phyloP scores from a whole-genome alignment of 768 basidiomycete genomes.

The Daedaleopsis nitida region DNA sequence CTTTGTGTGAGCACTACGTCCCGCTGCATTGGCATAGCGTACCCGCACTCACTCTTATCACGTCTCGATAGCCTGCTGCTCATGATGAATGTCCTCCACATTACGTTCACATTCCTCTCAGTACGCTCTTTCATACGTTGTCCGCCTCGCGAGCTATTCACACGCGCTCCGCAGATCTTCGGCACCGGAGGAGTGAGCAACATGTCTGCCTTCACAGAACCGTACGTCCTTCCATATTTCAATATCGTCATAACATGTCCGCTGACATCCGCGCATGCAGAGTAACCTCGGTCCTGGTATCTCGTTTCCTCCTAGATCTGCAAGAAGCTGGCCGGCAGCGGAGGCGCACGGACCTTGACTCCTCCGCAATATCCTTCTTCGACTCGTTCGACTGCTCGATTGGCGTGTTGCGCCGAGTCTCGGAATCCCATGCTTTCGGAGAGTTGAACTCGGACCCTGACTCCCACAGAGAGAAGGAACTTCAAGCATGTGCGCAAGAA shows the following conservation, averaged over 20 bases:
- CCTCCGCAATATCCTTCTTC: slow-evolving; percentile 1
- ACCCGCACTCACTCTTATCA: not conserved
- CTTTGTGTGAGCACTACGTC: not conserved
- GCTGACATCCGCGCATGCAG: not conserved
- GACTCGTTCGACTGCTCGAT: not conserved
- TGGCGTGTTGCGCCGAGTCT: too few relatives aligned
- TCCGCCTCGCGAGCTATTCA: not conserved
- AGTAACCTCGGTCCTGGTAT: slow-evolving; percentile 5
- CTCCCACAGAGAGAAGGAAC: too few relatives aligned
- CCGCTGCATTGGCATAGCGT: not conserved
- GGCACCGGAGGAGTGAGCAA: not conserved
- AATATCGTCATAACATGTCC: too few relatives aligned
- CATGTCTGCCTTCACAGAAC: not conserved
- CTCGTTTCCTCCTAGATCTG: slow-evolving; percentile 3
- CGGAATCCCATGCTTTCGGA: too few relatives aligned
- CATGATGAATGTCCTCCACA: not conserved
- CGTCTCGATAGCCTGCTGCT: not conserved
- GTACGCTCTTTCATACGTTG: not conserved
- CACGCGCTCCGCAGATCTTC: not conserved
- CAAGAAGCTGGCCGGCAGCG: slow-evolving; percentile 5
- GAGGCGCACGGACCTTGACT: not conserved
- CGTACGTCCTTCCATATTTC: not conserved
- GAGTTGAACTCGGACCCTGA: too few relatives aligned
- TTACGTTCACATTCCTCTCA: not conserved
- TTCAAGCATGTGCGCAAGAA: too few relatives aligned